A percentile compares a stretch with the other conserved stretches of the same genome.
Evolutionary conservation across 495 filamentous ascomycete species (phyloP).

Genomic region (Penicillium macrosclerotiorum): DNA sequence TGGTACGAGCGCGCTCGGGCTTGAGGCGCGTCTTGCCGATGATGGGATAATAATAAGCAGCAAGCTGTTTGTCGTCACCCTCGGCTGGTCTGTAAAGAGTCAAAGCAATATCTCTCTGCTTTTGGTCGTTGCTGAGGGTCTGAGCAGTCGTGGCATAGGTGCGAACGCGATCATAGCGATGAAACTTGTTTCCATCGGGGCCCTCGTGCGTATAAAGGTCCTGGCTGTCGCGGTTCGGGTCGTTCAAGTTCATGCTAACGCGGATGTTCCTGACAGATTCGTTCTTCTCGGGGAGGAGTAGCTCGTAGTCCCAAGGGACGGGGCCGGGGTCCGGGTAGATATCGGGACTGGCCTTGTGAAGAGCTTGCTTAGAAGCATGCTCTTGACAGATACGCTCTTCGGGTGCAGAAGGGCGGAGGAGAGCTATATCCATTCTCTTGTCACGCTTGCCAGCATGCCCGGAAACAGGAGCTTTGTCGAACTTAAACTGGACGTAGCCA

Average conservation of each 20-base stretch:
- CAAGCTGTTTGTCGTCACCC: conserved; percentile 53
- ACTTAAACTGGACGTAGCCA: conserved; percentile 85
- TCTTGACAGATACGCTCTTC: conserved; percentile 45
- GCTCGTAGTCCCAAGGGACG: conserved; percentile 72
- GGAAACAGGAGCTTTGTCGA: conserved; percentile 74
- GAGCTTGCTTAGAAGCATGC: conserved; percentile 51
- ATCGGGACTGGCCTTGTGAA: conserved; percentile 61
- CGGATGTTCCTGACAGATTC: conserved; percentile 61
- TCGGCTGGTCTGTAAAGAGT: conserved; percentile 62
- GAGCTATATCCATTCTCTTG: conserved; percentile 71
- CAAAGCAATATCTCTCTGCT: conserved; percentile 57
- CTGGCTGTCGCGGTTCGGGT: conserved; percentile 65
- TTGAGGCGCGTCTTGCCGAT: conserved; percentile 64
- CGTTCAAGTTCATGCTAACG: conserved; percentile 67
- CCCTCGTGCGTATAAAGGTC: conserved; percentile 61
- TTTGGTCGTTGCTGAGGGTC: conserved; percentile 53
- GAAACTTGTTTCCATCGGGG: conserved; percentile 46
- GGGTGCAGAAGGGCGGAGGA: conserved; percentile 66
- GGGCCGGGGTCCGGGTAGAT: conserved; percentile 58
- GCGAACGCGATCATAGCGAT: conserved; percentile 74
- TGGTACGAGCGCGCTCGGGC: conserved; percentile 53
- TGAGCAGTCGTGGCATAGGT: conserved; percentile 79
- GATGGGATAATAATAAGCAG: conserved; percentile 89
- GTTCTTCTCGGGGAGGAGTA: conserved; percentile 64
- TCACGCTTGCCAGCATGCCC: conserved; percentile 62